Conservation (phyloP, 768 basidiomycete species). For the Dacryopinax spathularia region DNA sequence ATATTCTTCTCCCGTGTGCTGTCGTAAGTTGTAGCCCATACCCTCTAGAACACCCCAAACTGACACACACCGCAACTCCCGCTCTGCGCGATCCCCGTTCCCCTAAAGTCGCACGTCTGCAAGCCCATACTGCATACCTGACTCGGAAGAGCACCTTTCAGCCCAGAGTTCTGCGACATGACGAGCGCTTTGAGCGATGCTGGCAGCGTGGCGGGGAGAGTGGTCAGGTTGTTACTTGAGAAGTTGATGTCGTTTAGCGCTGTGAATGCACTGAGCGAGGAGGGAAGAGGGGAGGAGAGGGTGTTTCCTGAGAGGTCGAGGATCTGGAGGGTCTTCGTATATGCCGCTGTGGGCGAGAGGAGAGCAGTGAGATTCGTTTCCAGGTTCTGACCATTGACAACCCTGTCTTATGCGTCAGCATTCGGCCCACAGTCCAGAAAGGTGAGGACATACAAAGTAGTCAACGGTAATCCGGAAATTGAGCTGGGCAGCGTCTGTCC, state of each 20-base stretch:
- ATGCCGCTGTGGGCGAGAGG: constrained; percentile 7
- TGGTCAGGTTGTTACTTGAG: constrained; percentile 24
- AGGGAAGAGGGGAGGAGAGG: constrained; percentile 25
- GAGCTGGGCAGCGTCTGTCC: constrained; percentile 27
- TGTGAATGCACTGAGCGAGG: constrained; percentile 23
- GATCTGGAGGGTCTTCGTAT: not conserved
- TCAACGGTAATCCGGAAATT: constrained; percentile 23
- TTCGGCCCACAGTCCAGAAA: not conserved
- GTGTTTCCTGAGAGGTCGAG: constrained; percentile 17
- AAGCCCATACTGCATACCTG: constrained; percentile 18
- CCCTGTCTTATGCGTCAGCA: constrained; percentile 15
- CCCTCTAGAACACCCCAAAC: not conserved
- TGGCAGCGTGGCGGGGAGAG: constrained; percentile 27
- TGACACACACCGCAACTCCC: not conserved
- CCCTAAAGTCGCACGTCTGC: not conserved
- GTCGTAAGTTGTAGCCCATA: too few species aligned
- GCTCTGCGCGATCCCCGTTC: not conserved
- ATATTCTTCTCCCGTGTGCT: too few species aligned
- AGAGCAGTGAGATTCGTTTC: constrained; percentile 24
- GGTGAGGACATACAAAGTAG: constrained; percentile 27
- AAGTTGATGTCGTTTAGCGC: constrained; percentile 29
- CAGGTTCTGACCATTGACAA: constrained; percentile 27
- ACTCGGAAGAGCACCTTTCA: constrained; percentile 22
- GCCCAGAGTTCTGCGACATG: constrained; percentile 27
- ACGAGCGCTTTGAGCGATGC: constrained; percentile 24